Evolutionary conservation across 306 rosid species (phyloP), one percentile per base, ranked within the genome.

Genomic region (Bauhinia variegata): DNA sequence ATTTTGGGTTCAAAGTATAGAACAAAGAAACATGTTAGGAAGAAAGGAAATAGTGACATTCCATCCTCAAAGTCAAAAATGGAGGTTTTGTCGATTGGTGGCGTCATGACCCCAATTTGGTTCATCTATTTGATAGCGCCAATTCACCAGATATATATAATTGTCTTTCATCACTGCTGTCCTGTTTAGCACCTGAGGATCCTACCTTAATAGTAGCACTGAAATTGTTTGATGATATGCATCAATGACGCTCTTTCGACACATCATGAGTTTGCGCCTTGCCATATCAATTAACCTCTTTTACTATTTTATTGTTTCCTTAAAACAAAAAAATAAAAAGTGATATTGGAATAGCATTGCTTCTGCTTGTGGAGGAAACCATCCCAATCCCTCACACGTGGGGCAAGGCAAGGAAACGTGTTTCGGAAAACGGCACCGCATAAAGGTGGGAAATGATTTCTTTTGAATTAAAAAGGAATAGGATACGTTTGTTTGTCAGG

Each of bases 401-500:
- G n/a, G 77, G 79, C n/a, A n/a, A n/a, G n/a, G n/a, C n/a, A n/a
- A n/a, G 54, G 72, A 49, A 61, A n/a, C 12, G 42, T 53, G 16
- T 60, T 39, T 52, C 48, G 39, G 44, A 56, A 32, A 68, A 66
- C 36, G 72, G 70, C 49, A 36, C 5, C 23, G 17, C 72, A 52
- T 54, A 39, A 57, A 70, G 49, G 14, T 19, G 16, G 51, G 46
- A 49, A 49, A 32, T 32, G 28, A 23, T 23, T 23, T 23, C 2
- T 23, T 23, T 23, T 23, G 82, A 71, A 84, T n/a, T n/a, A n/a
- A 73, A n/a, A 79, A 82, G 75, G 90, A 85, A 89, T 82, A 79
- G 1, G 66, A 84, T 83, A 68, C 90, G 76, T 80, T 72, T 81
- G n/a, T n/a, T n/a, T n/a, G n/a, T n/a, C n/a, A n/a, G n/a, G n/a